A percentile compares a stretch with the other conserved stretches of the same genome.
phyloP scores from a whole-genome alignment of 192 early-diverging fungal species.

The Gaertneriomyces sp. region DNA sequence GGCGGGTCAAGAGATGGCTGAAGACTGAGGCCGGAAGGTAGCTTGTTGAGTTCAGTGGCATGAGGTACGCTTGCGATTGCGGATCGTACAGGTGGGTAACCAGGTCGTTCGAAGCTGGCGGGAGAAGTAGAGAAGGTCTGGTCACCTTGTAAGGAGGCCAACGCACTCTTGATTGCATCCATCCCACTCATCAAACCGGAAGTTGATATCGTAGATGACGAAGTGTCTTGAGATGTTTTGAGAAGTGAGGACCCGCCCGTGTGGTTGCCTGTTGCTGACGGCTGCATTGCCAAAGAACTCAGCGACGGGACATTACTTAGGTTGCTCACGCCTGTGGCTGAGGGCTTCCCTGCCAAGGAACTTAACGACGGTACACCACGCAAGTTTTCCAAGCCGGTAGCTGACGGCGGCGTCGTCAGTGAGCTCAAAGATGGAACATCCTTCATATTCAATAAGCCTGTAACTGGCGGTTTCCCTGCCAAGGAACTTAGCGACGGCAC shows the following conservation, averaged over 20 bases:
- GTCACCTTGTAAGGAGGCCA: constrained; percentile 14
- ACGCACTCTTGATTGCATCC: constrained; percentile 22
- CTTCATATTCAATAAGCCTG: not conserved
- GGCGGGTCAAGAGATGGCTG: too few relatives aligned
- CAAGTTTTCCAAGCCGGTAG: too few relatives aligned
- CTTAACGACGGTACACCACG: not conserved
- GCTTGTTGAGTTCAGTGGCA: not conserved
- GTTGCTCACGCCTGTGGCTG: not conserved
- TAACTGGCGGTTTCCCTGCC: not conserved
- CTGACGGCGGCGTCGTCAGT: not conserved
- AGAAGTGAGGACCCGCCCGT: too few relatives aligned
- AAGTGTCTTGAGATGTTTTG: too few relatives aligned
- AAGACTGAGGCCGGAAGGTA: constrained; percentile 3
- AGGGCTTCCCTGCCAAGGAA: not conserved
- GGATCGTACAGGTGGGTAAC: not conserved
- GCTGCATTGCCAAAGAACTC: constrained; percentile 4
- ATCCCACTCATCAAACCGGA: constrained; percentile 9
- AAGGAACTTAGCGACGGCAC: not conserved
- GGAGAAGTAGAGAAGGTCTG: not conserved
- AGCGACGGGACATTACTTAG: not conserved
- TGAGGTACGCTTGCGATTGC: not conserved
- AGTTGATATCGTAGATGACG: too few relatives aligned
- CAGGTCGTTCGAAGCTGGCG: not conserved
- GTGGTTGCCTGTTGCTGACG: too few relatives aligned
- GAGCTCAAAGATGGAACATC: not conserved